Evolutionary conservation across 257 asterid species (phyloP).

Genomic region (Primulina eburnea): DNA sequence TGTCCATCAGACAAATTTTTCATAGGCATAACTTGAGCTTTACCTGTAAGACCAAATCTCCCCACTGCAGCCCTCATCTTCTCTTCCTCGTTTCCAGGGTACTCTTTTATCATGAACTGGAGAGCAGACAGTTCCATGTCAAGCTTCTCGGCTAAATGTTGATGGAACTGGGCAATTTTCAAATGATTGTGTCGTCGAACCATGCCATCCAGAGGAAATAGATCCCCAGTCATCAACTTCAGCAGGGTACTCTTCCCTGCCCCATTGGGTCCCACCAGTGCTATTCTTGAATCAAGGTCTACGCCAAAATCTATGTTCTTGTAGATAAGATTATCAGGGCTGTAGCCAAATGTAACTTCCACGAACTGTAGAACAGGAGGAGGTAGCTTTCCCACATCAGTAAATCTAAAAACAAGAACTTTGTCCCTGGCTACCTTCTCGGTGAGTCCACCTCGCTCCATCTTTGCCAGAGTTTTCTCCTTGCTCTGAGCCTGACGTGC

Average conservation of each 20-base stretch:
- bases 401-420: conserved; percentile 71
- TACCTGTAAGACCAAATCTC: conserved; percentile 80
- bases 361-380: conserved; percentile 97
- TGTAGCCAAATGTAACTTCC: conserved; percentile 88
- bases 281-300: conserved; percentile 90
- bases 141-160: conserved; percentile 87
- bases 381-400: conserved; percentile 92
- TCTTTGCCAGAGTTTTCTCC: conserved; percentile 93
- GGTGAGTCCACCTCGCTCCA: conserved; percentile 97
- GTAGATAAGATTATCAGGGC: conserved; percentile 82
- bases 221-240: conserved; percentile 96
- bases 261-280: conserved; percentile 97
- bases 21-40: conserved; percentile 98
- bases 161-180: conserved; percentile 89
- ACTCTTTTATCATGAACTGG: conserved; percentile 68
- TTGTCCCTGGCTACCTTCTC: conserved; percentile 76
- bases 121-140: conserved; percentile 82
- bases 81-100: conserved; percentile 92
- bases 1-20: conserved; percentile 89
- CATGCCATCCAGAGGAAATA: conserved; percentile 88
- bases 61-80: conserved; percentile 90
- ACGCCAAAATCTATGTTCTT: conserved; percentile 91
- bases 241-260: conserved; percentile 96
- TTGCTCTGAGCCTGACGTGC: conserved; percentile 99
- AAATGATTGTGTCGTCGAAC: conserved; percentile 92